Percentiles rank a stretch among this genome's conserved stretches.
Evolutionary conservation across 139 green algal genomes (phyloP).

Genomic region (Chlorella sp.): DNA sequence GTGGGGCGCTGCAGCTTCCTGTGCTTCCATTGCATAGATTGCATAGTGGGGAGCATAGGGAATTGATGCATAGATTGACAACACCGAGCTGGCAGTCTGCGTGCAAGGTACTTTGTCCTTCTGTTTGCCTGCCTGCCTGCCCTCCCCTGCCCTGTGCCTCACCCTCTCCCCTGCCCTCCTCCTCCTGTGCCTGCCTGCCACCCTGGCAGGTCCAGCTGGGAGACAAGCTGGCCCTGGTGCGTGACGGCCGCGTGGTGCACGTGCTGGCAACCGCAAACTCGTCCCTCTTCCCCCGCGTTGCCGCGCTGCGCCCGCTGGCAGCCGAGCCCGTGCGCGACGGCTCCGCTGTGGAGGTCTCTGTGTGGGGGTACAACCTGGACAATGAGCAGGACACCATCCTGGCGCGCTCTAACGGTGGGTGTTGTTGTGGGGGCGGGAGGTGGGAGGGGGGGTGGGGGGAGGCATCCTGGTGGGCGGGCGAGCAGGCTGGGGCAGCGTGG

Average conservation of each 20-base stretch:
- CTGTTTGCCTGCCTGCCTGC: background rate
- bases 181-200: background rate
- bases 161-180: background rate
- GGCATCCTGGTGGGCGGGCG: too few species aligned
- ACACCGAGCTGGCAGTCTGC: too few species aligned
- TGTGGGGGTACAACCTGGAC: conserved; percentile 54
- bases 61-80: too few species aligned
- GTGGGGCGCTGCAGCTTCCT: too few species aligned
- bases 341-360: conserved; percentile 7
- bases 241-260: conserved; percentile 51
- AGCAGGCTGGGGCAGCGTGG: too few species aligned
- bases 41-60: too few species aligned
- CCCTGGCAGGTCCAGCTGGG: conserved; percentile 59
- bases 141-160: background rate
- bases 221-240: conserved; percentile 59
- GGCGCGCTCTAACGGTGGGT: conserved; percentile 45
- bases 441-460: too few species aligned
- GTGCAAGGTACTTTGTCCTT: too few species aligned
- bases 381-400: conserved; percentile 40
- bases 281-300: conserved; percentile 52
- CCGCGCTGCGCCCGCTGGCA: conserved; percentile 40
- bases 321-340: conserved; percentile 6
- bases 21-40: too few species aligned
- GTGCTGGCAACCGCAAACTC: conserved; percentile 38
- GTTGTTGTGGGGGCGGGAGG: background rate